These are phyloP conservation scores for Talaromyces sp. DNA, from an alignment of 2,329 filamentous ascomycete genomes.

Conservation along the genomic window DNA sequence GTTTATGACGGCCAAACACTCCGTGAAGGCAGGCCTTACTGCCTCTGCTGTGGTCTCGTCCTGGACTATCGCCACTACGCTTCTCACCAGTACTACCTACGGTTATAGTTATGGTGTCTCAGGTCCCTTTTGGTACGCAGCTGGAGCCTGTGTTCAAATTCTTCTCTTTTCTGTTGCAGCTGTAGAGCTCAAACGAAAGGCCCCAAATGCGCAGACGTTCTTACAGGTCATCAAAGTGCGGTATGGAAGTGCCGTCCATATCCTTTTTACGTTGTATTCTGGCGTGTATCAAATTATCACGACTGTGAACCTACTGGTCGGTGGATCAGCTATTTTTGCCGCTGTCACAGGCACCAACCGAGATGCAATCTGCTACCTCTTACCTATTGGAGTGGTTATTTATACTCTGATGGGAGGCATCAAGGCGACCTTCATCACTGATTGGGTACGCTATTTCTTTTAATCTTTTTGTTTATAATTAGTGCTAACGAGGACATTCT, in stretches of 20 bases:
- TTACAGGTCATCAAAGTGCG: conserved; percentile 12
- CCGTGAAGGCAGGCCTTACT: conserved; percentile 40
- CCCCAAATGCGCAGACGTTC: conserved; percentile 18
- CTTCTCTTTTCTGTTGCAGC: background rate
- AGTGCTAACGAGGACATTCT: background rate
- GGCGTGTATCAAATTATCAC: conserved; percentile 5
- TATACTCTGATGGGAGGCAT: conserved; percentile 52
- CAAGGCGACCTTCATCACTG: conserved; percentile 52
- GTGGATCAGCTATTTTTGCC: conserved; percentile 20
- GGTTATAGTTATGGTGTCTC: conserved; percentile 39
- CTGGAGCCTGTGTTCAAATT: background rate
- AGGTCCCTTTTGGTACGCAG: conserved; percentile 24
- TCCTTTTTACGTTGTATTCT: conserved; percentile 11
- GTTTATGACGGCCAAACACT: conserved; percentile 31
- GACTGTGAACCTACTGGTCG: conserved; percentile 6
- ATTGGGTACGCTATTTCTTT: conserved; percentile 29
- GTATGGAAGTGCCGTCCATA: conserved; percentile 11
- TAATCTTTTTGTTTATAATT: background rate
- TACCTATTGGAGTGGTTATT: conserved; percentile 43
- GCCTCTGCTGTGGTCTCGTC: conserved; percentile 47
- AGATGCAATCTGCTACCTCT: conserved; percentile 11
- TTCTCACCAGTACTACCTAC: conserved; percentile 39
- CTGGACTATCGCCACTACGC: conserved; percentile 49
- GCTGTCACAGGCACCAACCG: conserved; percentile 44
- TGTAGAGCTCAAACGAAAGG: conserved; percentile 11